phyloP scores from a whole-genome alignment of 306 rosid species.

The Calophaca sinica region DNA sequence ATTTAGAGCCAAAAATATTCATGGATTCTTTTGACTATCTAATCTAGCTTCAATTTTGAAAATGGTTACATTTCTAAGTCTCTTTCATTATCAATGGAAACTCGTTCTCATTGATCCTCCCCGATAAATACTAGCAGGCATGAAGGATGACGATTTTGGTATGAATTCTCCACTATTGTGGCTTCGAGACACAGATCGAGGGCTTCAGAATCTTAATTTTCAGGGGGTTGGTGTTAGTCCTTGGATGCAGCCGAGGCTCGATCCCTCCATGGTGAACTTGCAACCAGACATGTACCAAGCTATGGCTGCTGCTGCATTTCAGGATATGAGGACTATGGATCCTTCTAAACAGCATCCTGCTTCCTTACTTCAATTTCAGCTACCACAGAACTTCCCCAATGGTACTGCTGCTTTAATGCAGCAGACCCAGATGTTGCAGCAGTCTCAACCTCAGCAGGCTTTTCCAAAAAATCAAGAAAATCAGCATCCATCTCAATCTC shows the following conservation, averaged over 20 bases:
- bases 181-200: conserved; percentile 82
- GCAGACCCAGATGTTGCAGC: conserved; percentile 84
- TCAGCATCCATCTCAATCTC: conserved; percentile 65
- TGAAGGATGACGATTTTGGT: conserved; percentile 86
- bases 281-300: conserved; percentile 90
- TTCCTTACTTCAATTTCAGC: conserved; percentile 86
- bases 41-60: conserved; percentile 21
- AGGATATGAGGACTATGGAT: conserved; percentile 82
- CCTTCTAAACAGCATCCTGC: conserved; percentile 70
- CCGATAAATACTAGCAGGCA: conserved; percentile 56
- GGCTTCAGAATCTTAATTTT: conserved; percentile 76
- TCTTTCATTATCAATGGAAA: not conserved
- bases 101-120: not conserved
- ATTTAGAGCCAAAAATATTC: not conserved
- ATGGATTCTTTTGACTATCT: conserved; percentile 6
- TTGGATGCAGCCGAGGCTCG: conserved; percentile 93
- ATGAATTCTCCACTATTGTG: conserved; percentile 82
- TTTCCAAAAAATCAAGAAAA: conserved; percentile 64
- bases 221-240: conserved; percentile 84
- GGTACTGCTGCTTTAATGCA: conserved; percentile 72
- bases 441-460: conserved; percentile 71
- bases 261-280: conserved; percentile 78
- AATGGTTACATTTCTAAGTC: not conserved
- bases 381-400: conserved; percentile 68
- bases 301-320: conserved; percentile 95